Evolutionary conservation across 441 rosid genomes (phyloP).

Genomic region (Erodium trifolium): DNA sequence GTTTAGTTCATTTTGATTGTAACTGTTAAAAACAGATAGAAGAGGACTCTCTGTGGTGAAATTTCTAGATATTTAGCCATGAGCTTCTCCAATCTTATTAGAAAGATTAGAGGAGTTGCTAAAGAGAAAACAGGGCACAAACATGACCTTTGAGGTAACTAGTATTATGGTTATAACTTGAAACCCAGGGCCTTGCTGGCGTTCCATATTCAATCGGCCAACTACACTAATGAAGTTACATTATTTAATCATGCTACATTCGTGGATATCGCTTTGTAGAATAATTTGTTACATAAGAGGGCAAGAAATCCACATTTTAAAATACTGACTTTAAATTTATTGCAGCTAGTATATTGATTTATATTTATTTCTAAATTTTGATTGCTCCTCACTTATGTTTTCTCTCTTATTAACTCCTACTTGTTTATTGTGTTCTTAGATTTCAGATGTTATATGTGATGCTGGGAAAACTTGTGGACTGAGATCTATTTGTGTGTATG

Average conservation of each 20-base stretch:
- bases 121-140: neutral
- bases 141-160: neutral
- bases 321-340: neutral
- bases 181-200: neutral
- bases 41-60: neutral
- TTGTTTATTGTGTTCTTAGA: conserved; percentile 35
- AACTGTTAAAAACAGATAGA: neutral
- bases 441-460: conserved; percentile 58
- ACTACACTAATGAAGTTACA: neutral
- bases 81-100: neutral
- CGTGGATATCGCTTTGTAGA: neutral
- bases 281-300: neutral
- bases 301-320: neutral
- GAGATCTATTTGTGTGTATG: conserved; percentile 71
- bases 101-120: neutral
- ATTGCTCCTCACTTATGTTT: neutral
- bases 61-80: neutral
- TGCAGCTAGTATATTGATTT: neutral
- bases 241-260: neutral
- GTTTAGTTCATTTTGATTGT: neutral
- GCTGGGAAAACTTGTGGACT: conserved; percentile 79
- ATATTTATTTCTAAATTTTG: neutral
- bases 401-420: neutral
- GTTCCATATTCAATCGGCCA: neutral
- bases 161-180: neutral